Evolutionary conservation across 2,329 filamentous ascomycete genomes (phyloP), one percentile per base, ranked within the genome.

Genomic region (Lecanosticta acicola): DNA sequence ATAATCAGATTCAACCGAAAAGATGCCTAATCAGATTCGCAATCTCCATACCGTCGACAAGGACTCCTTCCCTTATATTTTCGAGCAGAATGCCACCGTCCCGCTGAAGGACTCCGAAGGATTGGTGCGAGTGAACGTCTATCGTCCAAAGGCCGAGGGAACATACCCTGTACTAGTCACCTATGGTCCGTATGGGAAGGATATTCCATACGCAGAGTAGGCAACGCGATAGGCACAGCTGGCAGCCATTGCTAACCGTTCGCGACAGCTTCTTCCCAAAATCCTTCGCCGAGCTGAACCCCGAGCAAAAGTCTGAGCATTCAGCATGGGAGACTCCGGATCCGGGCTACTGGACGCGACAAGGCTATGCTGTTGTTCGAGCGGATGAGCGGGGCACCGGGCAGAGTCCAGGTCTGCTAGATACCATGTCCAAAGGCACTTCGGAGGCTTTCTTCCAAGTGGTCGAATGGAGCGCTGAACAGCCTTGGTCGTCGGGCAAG

Each of bases 151-250:
- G 47, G 59, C 56, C 3, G 49, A 55, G 2, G 55, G 57, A 34
- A 68, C 62, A 50, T 72, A 72, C 17, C 83, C 84, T 0, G 82
- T 84, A 0, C 62, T 87, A 7, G 77, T 84, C 2, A 87, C 83
- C 0, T 87, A 87, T 53, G 83, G 83, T 0, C 84, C 84, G 0
- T 87, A 87, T 52, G 83, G 84, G 37, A 87, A 87, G 55, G 83
- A 87, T 55, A 83, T 85, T 29, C 76, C 72, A 16, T 86, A 86
- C 60, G 68, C 71, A 46, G 68, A 73, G 69, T 72, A 55, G 54
- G 64, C 42, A 43, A 50, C 16, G 7, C 3, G 16, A 40, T 13
- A 17, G 5, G 14, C 13, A 17, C 24, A 16, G 10, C n/a, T 10
- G 9, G 4, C 26, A 14, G 3, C 18, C 8, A 32, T 17, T 8